Base-by-base conservation (phyloP, 805 yeast genomes). In the Candida sanyiensis region DNA sequence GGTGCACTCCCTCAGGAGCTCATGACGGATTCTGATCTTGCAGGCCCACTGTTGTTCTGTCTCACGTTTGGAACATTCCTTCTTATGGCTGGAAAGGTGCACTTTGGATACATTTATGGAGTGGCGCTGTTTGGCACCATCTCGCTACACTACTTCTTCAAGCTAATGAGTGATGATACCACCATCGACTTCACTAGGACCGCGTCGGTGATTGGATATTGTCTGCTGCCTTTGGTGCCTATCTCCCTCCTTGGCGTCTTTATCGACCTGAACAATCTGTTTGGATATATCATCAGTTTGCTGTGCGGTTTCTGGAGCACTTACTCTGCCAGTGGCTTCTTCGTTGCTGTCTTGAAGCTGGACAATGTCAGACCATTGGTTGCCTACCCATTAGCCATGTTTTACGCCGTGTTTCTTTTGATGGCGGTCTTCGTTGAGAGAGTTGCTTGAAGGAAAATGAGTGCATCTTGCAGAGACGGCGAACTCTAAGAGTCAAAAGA, bases 101-200 rank as follows among this genome's bases (percentile, higher is more conserved):
- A 93, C 59, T 93, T 93, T 58, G 97, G 97, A 2, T 93, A 93
- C 60, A 84, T 93, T 35, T 93, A 93, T 56, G 97, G 98, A 28
- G 95, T 93, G 29, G 97, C 96, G 0, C 63, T 93, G 30, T 79
- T 90, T 50, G 98, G 98, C 13, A 83, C 95, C 2, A 57, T 86
- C 12, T 78, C 95, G 23, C 73, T 88, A 48, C 97, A 89, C 62
- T 75, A 75, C 50, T 67, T 93, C 43, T 83, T 94, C 59, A 88
- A 83, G 58, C 68, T 87, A 45, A 93, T 93, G 98, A 79, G 95
- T 40, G 74, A 72, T 38, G 72, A 70, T 40, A 44, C 48, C 2
- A 46, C 58, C n/a, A 62, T 75, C 30, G 82, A 75, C 46, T 62
- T 79, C 43, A 57, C 67, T 28, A 75, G 90, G 48, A 85, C 96